Percentiles rank a stretch among this genome's conserved stretches.
Evolutionary conservation across 2,329 filamentous ascomycete species (phyloP).

Genomic region (Phaeosphaeriaceae sp.): DNA sequence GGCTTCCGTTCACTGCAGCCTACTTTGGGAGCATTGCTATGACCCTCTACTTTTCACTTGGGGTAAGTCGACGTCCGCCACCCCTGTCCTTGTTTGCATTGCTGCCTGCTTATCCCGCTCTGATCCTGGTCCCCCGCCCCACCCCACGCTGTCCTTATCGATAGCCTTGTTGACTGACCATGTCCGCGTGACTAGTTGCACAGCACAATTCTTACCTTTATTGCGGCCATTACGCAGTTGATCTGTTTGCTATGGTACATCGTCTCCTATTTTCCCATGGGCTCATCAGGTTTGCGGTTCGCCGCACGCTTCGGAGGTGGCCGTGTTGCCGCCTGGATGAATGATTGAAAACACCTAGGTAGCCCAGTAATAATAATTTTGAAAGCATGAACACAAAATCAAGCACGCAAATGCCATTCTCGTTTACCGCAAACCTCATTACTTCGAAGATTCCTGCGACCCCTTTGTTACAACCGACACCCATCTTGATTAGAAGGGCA

Average conservation of each 20-base stretch:
- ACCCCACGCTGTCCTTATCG: conserved; percentile 38
- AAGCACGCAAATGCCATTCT: conserved; percentile 31
- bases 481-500: conserved; percentile 15
- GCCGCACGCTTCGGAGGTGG: conserved; percentile 85
- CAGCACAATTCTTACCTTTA: conserved; percentile 81
- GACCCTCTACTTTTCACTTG: conserved; percentile 90
- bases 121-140: conserved; percentile 26
- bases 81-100: conserved; percentile 21
- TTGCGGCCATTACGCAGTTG: conserved; percentile 84
- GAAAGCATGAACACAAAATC: conserved; percentile 7
- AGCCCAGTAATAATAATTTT: no score
- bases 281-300: conserved; percentile 82
- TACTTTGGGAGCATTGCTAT: conserved; percentile 93
- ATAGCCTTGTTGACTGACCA: conserved; percentile 44
- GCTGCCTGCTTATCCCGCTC: conserved; percentile 36
- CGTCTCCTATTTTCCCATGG: conserved; percentile 98
- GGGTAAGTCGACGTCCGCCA: conserved; percentile 67
- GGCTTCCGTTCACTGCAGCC: conserved; percentile 89
- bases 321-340: conserved; percentile 87
- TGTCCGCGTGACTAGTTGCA: conserved; percentile 62
- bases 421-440: no score
- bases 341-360: conserved; percentile 60
- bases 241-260: conserved; percentile 89
- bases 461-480: conserved; percentile 16
- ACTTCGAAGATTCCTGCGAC: conserved; percentile 5